Base-by-base conservation (phyloP, 768 basidiomycete genomes). In the Mycena indigotica region DNA sequence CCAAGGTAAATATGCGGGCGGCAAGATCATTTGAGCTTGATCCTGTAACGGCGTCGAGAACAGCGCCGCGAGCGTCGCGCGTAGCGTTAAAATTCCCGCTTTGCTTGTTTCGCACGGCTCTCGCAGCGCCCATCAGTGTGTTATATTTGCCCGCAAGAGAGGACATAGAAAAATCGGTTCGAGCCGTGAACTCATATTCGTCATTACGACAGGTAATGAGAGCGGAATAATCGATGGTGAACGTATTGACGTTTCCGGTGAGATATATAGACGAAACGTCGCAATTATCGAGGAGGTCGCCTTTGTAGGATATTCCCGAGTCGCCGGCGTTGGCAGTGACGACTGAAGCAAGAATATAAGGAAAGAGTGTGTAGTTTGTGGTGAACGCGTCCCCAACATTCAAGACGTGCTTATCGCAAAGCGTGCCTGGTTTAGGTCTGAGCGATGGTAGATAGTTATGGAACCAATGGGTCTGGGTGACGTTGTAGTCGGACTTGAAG, bases 371-470 rank as follows among this genome's bases (percentile, higher is more conserved):
- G 53, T 68, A 60, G 55, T 70, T 70, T 40, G 66, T 69, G 3
- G 65, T 64, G 26, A 72, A 58, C 0, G 64, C 48, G 35, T 72
- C 71, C 0, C 71, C 70, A 3, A 67, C 55, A 23, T 62, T 64
- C 48, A 69, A 61, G n/a, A 70, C 40, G 25, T 65, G 65, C 2
- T 64, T 50, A 26, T 69, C 67, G 48, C 71, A 72, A 10, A 70
- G 60, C 1, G 69, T 63, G 5, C 69, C 69, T 4, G 68, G 60
- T 25, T 66, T 66, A 2, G 63, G 28, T 4, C 28, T 41, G n/a
- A 49, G 49, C 24, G 52, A 64, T 3, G 69, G 67, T 53, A 70
- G 64, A 35, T 64, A 65, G 0, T 41, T 19, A 39, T 68, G 23
- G 60, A 52, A 70, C 71, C 70, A 70, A 19, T 35, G 61, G 2